Evolutionary conservation across 2,329 filamentous ascomycete genomes (phyloP).

Genomic region (Neopestalotiopsis sp.): DNA sequence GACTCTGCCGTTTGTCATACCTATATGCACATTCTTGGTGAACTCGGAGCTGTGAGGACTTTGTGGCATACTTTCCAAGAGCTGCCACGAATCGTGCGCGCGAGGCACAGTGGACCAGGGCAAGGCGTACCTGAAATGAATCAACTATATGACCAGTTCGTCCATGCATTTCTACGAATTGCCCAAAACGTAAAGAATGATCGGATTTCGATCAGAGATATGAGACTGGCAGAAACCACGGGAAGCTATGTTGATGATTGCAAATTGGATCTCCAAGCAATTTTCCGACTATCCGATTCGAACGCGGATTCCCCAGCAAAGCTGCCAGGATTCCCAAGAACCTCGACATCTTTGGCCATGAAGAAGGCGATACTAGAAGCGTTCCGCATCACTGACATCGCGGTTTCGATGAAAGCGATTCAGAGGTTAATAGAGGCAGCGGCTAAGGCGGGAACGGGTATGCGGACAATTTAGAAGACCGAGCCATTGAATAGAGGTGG

Average conservation of each 20-base stretch:
- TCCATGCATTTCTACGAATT: not conserved
- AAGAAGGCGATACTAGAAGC: not conserved
- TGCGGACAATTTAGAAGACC: not conserved
- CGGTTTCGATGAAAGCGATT: constrained; percentile 3
- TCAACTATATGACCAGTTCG: not conserved
- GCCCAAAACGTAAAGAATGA: not conserved
- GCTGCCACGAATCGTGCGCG: not conserved
- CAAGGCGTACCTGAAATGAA: not conserved
- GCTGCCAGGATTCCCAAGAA: not conserved
- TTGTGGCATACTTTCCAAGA: constrained; percentile 29
- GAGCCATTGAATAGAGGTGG: not conserved
- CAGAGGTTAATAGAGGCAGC: not conserved
- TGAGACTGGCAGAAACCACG: constrained; percentile 19
- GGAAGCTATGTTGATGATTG: constrained; percentile 23
- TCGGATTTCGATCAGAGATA: not conserved
- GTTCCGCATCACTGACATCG: constrained; percentile 10
- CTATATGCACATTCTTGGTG: constrained; percentile 28
- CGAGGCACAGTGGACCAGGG: not conserved
- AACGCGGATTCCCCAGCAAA: not conserved
- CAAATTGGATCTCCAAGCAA: constrained; percentile 28
- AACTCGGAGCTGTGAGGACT: constrained; percentile 33
- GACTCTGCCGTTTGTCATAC: not conserved
- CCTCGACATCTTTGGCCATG: not conserved
- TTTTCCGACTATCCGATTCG: constrained; percentile 23
- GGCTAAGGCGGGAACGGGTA: not conserved